Percentiles rank a stretch among this genome's conserved stretches.
These are phyloP conservation scores for Quercus robur DNA, from an alignment of 306 rosid genomes.

Conservation along the genomic window DNA sequence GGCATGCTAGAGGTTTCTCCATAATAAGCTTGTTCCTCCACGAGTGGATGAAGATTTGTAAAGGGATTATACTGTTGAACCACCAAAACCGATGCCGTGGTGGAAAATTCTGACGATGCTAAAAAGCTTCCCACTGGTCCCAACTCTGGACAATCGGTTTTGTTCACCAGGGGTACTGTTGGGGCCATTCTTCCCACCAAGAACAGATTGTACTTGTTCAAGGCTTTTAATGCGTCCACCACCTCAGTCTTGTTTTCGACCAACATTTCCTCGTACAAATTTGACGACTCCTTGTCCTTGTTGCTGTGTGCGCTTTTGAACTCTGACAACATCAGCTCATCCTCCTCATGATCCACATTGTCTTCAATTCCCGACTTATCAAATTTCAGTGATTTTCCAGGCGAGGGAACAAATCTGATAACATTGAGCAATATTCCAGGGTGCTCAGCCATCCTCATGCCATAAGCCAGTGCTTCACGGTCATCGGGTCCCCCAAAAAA, in stretches of 20 bases:
- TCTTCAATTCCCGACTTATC: conserved; percentile 12
- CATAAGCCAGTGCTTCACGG: conserved; percentile 64
- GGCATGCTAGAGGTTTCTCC: conserved; percentile 14
- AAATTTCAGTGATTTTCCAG: conserved; percentile 37
- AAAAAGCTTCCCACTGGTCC: conserved; percentile 66
- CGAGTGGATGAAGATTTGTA: conserved; percentile 34
- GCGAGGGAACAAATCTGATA: conserved; percentile 26
- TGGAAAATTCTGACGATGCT: conserved; percentile 48
- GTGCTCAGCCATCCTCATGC: conserved; percentile 66
- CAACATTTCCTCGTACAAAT: conserved; percentile 37
- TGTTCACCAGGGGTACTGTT: conserved; percentile 33
- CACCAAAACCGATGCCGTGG: conserved; percentile 48
- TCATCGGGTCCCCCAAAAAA: conserved; percentile 67
- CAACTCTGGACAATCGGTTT: conserved; percentile 54
- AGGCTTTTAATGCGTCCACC: conserved; percentile 26
- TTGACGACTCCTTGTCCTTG: conserved; percentile 32
- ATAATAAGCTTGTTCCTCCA: conserved; percentile 34
- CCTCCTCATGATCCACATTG: conserved; percentile 10
- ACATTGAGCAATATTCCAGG: conserved; percentile 50
- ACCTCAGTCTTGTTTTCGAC: conserved; percentile 45
- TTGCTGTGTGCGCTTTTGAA: conserved; percentile 8
- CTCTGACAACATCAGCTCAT: conserved; percentile 35
- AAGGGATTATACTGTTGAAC: conserved; percentile 51
- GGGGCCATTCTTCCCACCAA: conserved; percentile 61
- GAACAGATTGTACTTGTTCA: conserved; percentile 40